Percentiles rank a stretch among this genome's conserved stretches.
Conservation (phyloP, 202 grass and related monocot genomes). For the Panicum virgatum region DNA sequence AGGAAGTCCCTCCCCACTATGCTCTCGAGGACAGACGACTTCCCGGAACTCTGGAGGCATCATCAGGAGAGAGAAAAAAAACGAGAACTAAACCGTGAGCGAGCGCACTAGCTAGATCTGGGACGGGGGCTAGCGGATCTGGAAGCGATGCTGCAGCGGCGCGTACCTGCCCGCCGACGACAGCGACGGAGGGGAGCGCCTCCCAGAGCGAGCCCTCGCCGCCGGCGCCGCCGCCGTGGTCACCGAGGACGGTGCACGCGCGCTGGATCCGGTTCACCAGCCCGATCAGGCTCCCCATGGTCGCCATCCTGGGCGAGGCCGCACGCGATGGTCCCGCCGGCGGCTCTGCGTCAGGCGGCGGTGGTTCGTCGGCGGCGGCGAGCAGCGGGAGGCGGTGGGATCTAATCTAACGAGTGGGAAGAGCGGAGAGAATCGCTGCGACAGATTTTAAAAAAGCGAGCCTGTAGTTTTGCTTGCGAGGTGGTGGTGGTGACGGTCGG, state of each 20-base stretch:
- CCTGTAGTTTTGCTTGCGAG: constrained; percentile 12
- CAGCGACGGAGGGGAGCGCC: constrained; percentile 96
- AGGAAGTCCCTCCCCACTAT: constrained; percentile 98
- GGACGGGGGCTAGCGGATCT: constrained; percentile 25
- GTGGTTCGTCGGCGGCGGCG: constrained; percentile 14
- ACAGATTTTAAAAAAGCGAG: constrained; percentile 44
- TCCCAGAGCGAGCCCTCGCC: constrained; percentile 88
- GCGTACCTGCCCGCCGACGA: constrained; percentile 97
- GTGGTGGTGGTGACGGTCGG: constrained; percentile 31
- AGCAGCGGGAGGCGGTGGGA: constrained; percentile 34
- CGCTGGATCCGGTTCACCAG: constrained; percentile 99
- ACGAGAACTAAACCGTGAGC: constrained; percentile 1
- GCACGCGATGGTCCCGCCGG: background rate
- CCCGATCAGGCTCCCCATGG: constrained; percentile 97
- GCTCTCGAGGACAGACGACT: constrained; percentile 99
- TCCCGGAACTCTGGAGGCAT: constrained; percentile 84
- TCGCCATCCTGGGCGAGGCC: constrained; percentile 66
- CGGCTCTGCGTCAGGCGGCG: background rate
- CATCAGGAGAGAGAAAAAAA: constrained; percentile 18
- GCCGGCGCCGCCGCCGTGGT: constrained; percentile 88
- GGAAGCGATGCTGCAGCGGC: background rate
- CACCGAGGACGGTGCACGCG: constrained; percentile 92
- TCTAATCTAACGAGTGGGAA: constrained; percentile 43
- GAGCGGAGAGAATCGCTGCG: constrained; percentile 20
- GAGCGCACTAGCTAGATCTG: constrained; percentile 44